These are phyloP conservation scores for Dillenia turbinata DNA, from an alignment of 164 flowering plant species.

Conservation along the genomic window DNA sequence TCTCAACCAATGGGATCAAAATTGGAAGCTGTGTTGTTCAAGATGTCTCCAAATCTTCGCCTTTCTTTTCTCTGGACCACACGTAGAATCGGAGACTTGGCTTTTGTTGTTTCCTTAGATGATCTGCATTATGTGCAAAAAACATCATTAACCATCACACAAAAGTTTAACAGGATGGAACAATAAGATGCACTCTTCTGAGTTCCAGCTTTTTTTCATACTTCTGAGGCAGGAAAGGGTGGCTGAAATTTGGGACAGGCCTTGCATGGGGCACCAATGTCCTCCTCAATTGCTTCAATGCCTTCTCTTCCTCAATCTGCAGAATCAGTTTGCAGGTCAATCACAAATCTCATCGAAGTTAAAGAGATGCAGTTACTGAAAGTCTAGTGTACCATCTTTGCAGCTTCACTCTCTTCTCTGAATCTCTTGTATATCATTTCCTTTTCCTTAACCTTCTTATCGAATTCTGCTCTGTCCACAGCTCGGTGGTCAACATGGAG, in stretches of 20 bases:
- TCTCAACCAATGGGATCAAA: conserved; percentile 16
- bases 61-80: conserved; percentile 47
- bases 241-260: conserved; percentile 73
- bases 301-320: conserved; percentile 96
- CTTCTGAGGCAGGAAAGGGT: conserved; percentile 87
- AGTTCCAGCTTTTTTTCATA: conserved; percentile 17
- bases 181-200: background rate
- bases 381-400: conserved; percentile 50
- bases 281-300: conserved; percentile 80
- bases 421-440: conserved; percentile 77
- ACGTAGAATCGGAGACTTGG: conserved; percentile 74
- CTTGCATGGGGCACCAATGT: conserved; percentile 95
- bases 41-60: conserved; percentile 13
- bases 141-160: background rate
- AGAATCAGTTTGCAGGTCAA: background rate
- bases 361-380: background rate
- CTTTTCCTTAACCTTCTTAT: conserved; percentile 87
- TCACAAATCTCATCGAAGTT: background rate
- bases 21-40: conserved; percentile 24
- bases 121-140: conserved; percentile 37
- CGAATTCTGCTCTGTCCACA: conserved; percentile 85
- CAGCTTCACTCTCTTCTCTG: conserved; percentile 87
- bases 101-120: conserved; percentile 55
- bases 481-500: conserved; percentile 75
- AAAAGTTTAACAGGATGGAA: background rate